Conservation (phyloP, 257 asterid genomes). For the Solanum gandarillasii region DNA sequence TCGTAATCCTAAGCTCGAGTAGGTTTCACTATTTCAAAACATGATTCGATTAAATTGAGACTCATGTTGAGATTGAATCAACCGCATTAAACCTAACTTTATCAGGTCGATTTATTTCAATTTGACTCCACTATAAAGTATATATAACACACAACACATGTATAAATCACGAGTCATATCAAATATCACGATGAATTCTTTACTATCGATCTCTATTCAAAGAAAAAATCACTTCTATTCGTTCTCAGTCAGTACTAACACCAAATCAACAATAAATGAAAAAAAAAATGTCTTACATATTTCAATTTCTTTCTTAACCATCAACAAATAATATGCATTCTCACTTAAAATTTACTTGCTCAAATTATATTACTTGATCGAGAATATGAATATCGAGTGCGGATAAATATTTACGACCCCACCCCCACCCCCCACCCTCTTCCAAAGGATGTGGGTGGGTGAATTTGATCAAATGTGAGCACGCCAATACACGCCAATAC, state of each 20-base stretch:
- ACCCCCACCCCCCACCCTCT: too few relatives aligned
- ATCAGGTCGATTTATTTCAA: background rate
- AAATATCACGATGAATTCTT: background rate
- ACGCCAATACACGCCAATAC: slow-evolving; percentile 48
- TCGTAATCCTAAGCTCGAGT: background rate
- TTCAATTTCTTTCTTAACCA: background rate
- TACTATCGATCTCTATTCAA: background rate
- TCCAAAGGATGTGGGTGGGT: background rate
- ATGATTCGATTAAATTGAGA: background rate
- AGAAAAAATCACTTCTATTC: background rate
- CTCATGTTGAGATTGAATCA: background rate
- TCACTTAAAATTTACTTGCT: background rate
- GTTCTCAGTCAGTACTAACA: accelerated
- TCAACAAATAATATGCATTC: background rate
- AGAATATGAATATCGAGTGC: background rate
- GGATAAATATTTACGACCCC: background rate
- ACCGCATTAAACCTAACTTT: background rate
- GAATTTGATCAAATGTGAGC: slow-evolving; percentile 1
- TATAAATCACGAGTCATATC: background rate
- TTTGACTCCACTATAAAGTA: background rate
- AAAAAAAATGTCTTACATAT: background rate
- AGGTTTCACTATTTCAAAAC: background rate
- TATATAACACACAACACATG: background rate
- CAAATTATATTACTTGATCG: background rate
- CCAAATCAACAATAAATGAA: background rate